Conservation (phyloP, 108 stramenopile species). For the Cylindrotheca closterium region DNA sequence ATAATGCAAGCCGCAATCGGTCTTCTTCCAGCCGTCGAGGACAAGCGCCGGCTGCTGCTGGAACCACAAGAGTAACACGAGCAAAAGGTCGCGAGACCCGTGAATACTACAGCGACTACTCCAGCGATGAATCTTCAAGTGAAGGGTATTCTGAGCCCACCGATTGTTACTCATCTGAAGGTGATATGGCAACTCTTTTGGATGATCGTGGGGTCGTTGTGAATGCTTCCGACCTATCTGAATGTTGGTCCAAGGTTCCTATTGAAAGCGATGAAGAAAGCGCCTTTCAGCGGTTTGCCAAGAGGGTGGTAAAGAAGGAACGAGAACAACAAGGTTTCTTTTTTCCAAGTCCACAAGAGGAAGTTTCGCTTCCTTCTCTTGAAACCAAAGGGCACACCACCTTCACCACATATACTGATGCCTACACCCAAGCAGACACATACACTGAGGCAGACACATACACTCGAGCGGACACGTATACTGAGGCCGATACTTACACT, state of each 20-base stretch:
- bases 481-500: neutral
- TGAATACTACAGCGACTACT: no score
- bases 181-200: no score
- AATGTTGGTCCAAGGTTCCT: conserved; percentile 8
- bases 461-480: neutral
- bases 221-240: conserved; percentile 15
- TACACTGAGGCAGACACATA: neutral
- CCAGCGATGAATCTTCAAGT: no score
- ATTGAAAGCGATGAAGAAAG: conserved; percentile 10
- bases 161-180: no score
- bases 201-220: conserved; percentile 15
- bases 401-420: neutral
- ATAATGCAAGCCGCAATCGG: no score
- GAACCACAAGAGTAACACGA: no score
- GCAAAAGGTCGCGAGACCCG: no score
- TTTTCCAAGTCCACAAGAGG: neutral
- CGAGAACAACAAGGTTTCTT: neutral
- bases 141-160: no score
- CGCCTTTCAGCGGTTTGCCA: conserved; percentile 8
- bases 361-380: neutral
- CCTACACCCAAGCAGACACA: neutral
- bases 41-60: no score
- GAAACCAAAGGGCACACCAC: neutral
- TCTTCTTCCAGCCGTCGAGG: no score
- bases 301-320: conserved; percentile 1